Evolutionary conservation across 148 eudicot genomes (phyloP), one percentile per base, ranked within the genome.

Genomic region (Silene latifolia): DNA sequence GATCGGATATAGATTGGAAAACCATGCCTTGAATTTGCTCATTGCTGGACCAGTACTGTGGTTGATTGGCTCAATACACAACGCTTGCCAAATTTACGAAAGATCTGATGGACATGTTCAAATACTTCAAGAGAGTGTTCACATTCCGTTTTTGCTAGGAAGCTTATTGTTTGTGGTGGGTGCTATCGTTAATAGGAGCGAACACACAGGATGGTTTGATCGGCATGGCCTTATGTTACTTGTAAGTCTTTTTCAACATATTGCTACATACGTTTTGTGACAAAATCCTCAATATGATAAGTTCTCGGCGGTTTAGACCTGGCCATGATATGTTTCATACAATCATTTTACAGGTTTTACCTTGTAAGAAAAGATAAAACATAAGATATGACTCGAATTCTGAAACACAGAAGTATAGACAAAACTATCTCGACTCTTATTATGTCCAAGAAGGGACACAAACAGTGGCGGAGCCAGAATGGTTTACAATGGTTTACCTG

Each of bases 61-160:
- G 98, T 24, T 93, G 53, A 71, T 91, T 20, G 98, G 97, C 12
- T 93, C 98, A 8, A 88, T 89, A 75, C 97, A 83, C 39, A 93
- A 93, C 72, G 82, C 92, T 2, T 93, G 96, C 81, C 98, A 93
- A 67, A 81, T 91, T 62, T 93, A 91, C 19, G 98, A 93, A 79
- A 83, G 91, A 80, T 86, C 98, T 0, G 92, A 88, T 82, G 97
- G 89, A n/a, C 92, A 89, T 74, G 78, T 91, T 67, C 98, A 93
- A 78, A 72, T 93, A 46, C 73, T 93, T 77, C 98, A 93, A 75
- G 80, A 89, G 39, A 79, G 88, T 75, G 94, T 93, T 71, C 87
- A 76, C 68, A 80, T 89, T 9, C 98, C 98, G 0, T 93, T 93
- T 72, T 81, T 93, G 78, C 68, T 89, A 76, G 91, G 88, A 20